phyloP scores from a whole-genome alignment of 2,329 filamentous ascomycete genomes.

The Meredithiella fracta region DNA sequence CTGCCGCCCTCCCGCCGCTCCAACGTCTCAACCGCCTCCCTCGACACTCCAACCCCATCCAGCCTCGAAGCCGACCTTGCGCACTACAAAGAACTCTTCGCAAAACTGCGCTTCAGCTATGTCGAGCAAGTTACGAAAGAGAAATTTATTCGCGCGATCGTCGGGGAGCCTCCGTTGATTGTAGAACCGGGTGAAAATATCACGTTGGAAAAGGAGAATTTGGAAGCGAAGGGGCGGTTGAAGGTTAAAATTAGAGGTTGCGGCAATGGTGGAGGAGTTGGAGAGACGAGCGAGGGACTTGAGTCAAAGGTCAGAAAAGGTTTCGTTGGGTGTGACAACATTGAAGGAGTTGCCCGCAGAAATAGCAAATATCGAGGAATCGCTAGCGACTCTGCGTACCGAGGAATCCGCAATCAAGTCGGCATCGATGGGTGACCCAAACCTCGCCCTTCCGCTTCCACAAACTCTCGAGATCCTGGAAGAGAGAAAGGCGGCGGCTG shows the following conservation, averaged over 20 bases:
- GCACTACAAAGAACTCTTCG: conserved; percentile 90
- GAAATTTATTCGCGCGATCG: conserved; percentile 85
- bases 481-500: conserved; percentile 32
- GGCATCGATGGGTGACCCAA: conserved; percentile 15
- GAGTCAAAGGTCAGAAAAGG: conserved; percentile 33
- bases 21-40: conserved; percentile 49
- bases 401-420: conserved; percentile 23
- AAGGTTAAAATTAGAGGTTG: conserved; percentile 71
- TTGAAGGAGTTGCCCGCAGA: conserved; percentile 35
- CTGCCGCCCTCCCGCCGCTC: conserved; percentile 37
- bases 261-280: conserved; percentile 53
- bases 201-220: conserved; percentile 51
- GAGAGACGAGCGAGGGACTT: conserved; percentile 47
- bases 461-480: conserved; percentile 40
- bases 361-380: conserved; percentile 31
- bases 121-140: conserved; percentile 98
- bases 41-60: conserved; percentile 53
- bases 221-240: conserved; percentile 56
- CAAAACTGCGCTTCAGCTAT: conserved; percentile 91
- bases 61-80: conserved; percentile 67
- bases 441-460: conserved; percentile 38
- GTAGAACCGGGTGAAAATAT: conserved; percentile 70
- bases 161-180: conserved; percentile 75
- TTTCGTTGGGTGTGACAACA: conserved; percentile 31
- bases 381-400: conserved; percentile 29